Evolutionary conservation across 2,329 filamentous ascomycete genomes (phyloP).

Genomic region (Calonectria honghensis): DNA sequence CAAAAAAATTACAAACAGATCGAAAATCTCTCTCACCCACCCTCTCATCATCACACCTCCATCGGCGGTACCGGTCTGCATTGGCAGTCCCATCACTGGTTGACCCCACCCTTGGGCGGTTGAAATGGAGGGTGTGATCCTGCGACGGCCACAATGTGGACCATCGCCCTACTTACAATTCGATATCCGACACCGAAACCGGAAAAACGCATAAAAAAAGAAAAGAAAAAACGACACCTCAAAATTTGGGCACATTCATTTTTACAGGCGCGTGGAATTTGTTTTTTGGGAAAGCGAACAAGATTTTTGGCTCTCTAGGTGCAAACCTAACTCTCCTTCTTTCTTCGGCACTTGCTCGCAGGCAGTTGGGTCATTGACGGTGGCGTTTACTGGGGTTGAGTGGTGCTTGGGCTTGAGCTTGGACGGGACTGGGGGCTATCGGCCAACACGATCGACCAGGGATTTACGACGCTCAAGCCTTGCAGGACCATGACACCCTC

Average conservation of each 20-base stretch:
- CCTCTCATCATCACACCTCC: constrained; percentile 33
- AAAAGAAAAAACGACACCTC: constrained; percentile 44
- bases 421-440: constrained; percentile 30
- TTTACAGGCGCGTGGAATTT: constrained; percentile 42
- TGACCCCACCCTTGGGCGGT: constrained; percentile 42
- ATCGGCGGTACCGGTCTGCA: constrained; percentile 32
- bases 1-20: constrained; percentile 35
- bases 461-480: constrained; percentile 37
- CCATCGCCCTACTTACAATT: constrained; percentile 33
- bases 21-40: constrained; percentile 32
- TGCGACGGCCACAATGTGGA: constrained; percentile 33
- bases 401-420: constrained; percentile 20
- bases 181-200: constrained; percentile 48
- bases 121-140: constrained; percentile 38
- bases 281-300: constrained; percentile 42
- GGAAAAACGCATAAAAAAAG: constrained; percentile 40
- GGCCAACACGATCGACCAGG: constrained; percentile 35
- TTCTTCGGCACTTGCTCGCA: constrained; percentile 29
- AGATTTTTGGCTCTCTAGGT: constrained; percentile 52
- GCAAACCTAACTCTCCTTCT: constrained; percentile 50
- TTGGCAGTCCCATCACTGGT: constrained; percentile 38
- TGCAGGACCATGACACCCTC: constrained; percentile 38
- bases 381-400: constrained; percentile 28
- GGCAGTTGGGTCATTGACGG: constrained; percentile 30
- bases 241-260: constrained; percentile 44